Base-by-base conservation (phyloP, 805 yeast genomes). In the Candida palmyrensis region DNA sequence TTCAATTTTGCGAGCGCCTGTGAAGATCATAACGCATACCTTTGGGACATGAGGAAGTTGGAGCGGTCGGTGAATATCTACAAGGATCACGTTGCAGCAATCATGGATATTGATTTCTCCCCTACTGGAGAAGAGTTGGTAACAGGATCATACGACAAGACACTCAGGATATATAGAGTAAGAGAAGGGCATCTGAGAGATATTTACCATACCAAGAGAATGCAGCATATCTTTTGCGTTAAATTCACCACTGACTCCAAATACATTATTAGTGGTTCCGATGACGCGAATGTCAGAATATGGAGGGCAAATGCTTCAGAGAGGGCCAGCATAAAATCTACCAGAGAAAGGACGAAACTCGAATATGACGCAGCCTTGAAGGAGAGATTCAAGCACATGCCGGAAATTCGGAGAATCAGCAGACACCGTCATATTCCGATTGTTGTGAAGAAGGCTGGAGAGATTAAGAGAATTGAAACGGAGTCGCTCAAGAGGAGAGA, bases 111-210 rank as follows among this genome's bases (percentile, higher is more conserved):
- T 25, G 98, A 92, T 61, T 92, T 85, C 53, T 77, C 95, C 8
- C 98, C 98, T 25, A 89, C 97, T 1, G 99, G 99, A 47, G 88
- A 88, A 54, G 97, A 90, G 59, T 65, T 92, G 21, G 97, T 88
- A 4, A 82, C 96, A 1, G 97, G 96, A 12, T 84, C 96, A 0
- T 92, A 90, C 56, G 99, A 92, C 59, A 84, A 87, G 51, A 87
- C 97, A 1, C 74, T 92, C 19, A 72, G 99, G 46, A 78, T 92
- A 13, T 92, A 64, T 61, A 77, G 78, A 33, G 65, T 77, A 1
- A 65, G 73, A 22, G 84, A 82, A 42, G 97, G 98, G 23, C 97
- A 90, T 58, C 84, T 96, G 5, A 72, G 97, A 41, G 99, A 92
- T 50, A 73, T 94, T 27, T 92, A 92, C 57, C 98, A 92, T 51